Conservation (phyloP, 495 filamentous ascomycete species). For the Neurospora sp. region DNA sequence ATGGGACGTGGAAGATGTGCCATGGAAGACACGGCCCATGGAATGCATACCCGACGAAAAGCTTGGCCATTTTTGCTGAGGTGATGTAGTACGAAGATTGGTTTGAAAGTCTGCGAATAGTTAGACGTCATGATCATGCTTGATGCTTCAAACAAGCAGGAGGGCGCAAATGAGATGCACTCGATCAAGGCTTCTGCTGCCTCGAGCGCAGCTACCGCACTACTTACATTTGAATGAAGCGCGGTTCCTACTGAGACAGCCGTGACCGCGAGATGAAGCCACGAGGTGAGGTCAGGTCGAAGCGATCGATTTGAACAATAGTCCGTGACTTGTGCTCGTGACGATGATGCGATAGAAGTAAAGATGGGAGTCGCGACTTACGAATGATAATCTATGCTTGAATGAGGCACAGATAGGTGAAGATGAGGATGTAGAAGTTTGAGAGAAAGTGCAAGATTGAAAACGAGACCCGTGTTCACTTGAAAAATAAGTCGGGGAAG, state of each 20-base stretch:
- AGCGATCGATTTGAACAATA: background rate
- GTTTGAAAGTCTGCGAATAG: background rate
- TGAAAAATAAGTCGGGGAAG: background rate
- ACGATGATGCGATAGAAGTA: background rate
- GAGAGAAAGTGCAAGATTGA: background rate
- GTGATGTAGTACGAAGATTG: background rate
- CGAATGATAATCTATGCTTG: background rate
- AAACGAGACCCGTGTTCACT: background rate
- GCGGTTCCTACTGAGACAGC: background rate
- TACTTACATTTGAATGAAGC: background rate
- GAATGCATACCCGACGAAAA: constrained; percentile 77
- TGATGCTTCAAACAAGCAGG: background rate
- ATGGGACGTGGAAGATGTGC: background rate
- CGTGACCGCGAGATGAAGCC: background rate
- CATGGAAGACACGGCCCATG: background rate
- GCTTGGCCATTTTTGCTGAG: constrained; percentile 61
- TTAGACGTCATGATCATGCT: background rate
- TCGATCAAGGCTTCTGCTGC: background rate
- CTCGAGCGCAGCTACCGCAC: background rate
- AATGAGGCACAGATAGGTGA: background rate
- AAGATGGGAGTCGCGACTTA: background rate
- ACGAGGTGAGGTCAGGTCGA: background rate
- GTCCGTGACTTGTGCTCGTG: background rate
- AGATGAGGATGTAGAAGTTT: background rate
- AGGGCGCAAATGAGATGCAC: background rate